These are phyloP conservation scores for Pseudomassariella vexata DNA, from an alignment of 2,329 filamentous ascomycete genomes.

Conservation along the genomic window DNA sequence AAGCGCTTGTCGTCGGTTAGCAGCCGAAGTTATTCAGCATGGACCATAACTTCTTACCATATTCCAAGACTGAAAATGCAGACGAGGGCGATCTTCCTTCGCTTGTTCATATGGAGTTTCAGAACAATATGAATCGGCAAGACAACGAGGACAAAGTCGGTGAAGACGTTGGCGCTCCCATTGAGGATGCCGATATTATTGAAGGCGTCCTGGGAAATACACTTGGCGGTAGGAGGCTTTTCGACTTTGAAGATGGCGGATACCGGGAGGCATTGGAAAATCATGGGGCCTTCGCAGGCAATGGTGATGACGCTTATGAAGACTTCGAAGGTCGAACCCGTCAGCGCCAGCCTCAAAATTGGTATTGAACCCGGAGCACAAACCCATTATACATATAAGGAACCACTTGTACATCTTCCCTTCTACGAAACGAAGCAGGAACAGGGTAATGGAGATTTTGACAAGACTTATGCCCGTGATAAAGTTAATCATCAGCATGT, in stretches of 20 bases:
- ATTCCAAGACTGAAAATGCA: constrained; percentile 6
- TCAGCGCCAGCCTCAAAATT: not conserved
- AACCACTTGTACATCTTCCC: not conserved
- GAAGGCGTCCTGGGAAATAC: constrained; percentile 5
- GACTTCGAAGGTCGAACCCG: not conserved
- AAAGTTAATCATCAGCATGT: too few relatives aligned
- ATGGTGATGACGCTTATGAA: constrained; percentile 8
- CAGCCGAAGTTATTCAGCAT: too few relatives aligned
- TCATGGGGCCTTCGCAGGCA: constrained; percentile 4
- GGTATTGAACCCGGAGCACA: too few relatives aligned
- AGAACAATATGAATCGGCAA: constrained; percentile 7
- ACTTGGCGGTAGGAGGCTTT: constrained; percentile 2
- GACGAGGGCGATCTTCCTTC: constrained; percentile 5
- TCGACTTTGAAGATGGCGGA: constrained; percentile 2
- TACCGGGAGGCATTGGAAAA: constrained; percentile 5
- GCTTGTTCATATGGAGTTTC: constrained; percentile 7
- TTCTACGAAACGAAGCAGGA: constrained; percentile 2
- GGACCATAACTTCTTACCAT: constrained; percentile 4
- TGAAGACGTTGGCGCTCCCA: constrained; percentile 1
- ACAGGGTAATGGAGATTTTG: constrained; percentile 4
- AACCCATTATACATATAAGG: too few relatives aligned
- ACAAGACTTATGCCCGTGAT: constrained; percentile 5
- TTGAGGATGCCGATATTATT: constrained; percentile 1
- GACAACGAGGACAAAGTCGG: constrained; percentile 6
- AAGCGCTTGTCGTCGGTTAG: too few relatives aligned